Evolutionary conservation across 768 basidiomycete species (phyloP), one percentile per base, ranked within the genome.

Genomic region (Hypholoma sublateritium): DNA sequence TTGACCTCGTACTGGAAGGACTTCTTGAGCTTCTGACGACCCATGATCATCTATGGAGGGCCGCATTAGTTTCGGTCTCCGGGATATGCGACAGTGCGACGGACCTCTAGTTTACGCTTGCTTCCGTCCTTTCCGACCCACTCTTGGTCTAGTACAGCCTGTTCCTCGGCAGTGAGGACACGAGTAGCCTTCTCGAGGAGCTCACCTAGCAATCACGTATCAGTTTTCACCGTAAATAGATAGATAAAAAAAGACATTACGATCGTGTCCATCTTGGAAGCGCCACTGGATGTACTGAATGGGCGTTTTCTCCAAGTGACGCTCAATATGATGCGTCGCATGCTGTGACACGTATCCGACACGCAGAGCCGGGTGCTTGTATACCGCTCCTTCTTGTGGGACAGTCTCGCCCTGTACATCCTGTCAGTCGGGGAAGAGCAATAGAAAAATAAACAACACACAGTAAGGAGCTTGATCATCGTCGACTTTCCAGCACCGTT

Each of bases 241-340:
- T 17, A 22, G 17, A 48, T 16, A 17, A 53, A 41, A 34, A 21
- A 61, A 58, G 9, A 78, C 86, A 62, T n/a, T 70, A 91, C 94
- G 90, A 80, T 98, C 95, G 73, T 96, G 91, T 48, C 95, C 96
- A 72, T 97, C 95, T 70, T 98, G 95, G 85, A 95, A 98, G 65
- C 95, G 90, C 95, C 95, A 98, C 76, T 97, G 94, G 65, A 98
- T 97, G 69, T 98, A 98, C 53, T 88, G 89, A 58, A 95, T 91
- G 22, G 96, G 93, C 4, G 95, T 96, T 77, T 98, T 97, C 74
- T 96, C 94, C 43, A 98, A 72, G 76, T 98, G 95, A 65, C 85
- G 88, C 70, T 96, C 90, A 60, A 96, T 90, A 70, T 98, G 95
- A 77, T 97, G 96, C 54, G 96, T 98, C 36, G 95, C 95, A 72